Percentiles rank a stretch among this genome's conserved stretches.
Evolutionary conservation across 2,329 filamentous ascomycete species (phyloP).

Genomic region (Monilinia fructigena): DNA sequence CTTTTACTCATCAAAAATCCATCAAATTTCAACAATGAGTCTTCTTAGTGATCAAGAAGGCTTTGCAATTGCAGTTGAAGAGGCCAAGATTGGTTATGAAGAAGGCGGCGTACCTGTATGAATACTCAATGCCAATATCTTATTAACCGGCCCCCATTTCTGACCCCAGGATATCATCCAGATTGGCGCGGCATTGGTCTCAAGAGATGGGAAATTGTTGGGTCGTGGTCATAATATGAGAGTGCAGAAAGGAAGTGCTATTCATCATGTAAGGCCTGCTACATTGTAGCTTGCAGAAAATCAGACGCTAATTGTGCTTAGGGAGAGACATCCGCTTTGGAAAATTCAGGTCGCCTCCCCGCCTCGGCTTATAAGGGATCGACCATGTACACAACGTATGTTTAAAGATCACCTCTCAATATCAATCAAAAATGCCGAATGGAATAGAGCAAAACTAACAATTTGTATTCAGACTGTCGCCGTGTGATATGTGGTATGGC

Average conservation of each 20-base stretch:
- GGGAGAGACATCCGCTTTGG: constrained; percentile 75
- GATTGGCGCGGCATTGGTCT: constrained; percentile 61
- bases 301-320: constrained; percentile 40
- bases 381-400: constrained; percentile 75
- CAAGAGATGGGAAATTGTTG: constrained; percentile 66
- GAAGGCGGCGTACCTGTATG: constrained; percentile 52
- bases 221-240: constrained; percentile 74
- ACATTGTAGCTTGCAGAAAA: neutral
- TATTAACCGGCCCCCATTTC: neutral
- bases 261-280: constrained; percentile 60
- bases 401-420: neutral
- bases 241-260: constrained; percentile 68
- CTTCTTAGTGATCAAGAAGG: constrained; percentile 43
- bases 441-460: neutral
- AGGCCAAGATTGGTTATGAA: constrained; percentile 47
- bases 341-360: constrained; percentile 69
- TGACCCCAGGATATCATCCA: constrained; percentile 30
- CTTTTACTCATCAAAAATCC: neutral
- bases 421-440: neutral
- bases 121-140: constrained; percentile 1
- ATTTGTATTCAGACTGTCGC: constrained; percentile 52
- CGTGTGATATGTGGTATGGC: constrained; percentile 68
- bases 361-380: constrained; percentile 66
- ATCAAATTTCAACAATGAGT: constrained; percentile 6
- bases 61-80: constrained; percentile 48